Base-by-base conservation (phyloP, 2,329 filamentous ascomycete genomes). In the Fusarium armeniacum region DNA sequence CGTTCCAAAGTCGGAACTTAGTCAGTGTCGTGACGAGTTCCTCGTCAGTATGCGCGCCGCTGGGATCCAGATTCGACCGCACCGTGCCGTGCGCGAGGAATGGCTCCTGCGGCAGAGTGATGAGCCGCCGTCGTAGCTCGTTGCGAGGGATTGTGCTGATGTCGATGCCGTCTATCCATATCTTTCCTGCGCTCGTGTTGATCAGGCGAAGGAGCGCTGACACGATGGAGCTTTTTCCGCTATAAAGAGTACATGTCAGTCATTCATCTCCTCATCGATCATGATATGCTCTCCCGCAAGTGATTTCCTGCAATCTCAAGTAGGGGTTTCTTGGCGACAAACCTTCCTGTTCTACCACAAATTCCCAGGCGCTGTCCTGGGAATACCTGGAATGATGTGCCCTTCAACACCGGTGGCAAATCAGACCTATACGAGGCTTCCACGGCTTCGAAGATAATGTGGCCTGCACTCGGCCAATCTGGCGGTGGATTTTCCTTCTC, bases 391-490 rank as follows among this genome's bases (percentile, higher is more conserved):
- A 67, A 33, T 15, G 63, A 59, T 52, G 57, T 55, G 50, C 54
- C 53, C 30, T 58, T 63, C 30, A 67, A 28, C 36, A 55, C 62
- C 24, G 45, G 36, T 46, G 51, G 52, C 6, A 54, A 45, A 22
- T 52, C 54, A 35, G 20, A 57, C 63, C 45, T 63, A 16, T 67
- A 66, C 24, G 49, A 47, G 22, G 63, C 64, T 15, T 56, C 50
- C 40, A 63, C 63, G 18, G 84, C 91, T 75, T 93, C 89, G 81
- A 97, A 96, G 53, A 91, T 86, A 26, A 98, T 90, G 61, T 90
- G 89, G 56, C 94, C 94, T 72, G 92, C 86, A 32, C 92, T 87
- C 22, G 94, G 94, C 94, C 94, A 98, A 76, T 91, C 90, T 66
- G 93, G 90, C n/a, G 92, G 49, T 20, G 20, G 20, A 20, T 50